phyloP scores from a whole-genome alignment of 371 early-diverging fungal genomes.

The Blakeslea trispora region DNA sequence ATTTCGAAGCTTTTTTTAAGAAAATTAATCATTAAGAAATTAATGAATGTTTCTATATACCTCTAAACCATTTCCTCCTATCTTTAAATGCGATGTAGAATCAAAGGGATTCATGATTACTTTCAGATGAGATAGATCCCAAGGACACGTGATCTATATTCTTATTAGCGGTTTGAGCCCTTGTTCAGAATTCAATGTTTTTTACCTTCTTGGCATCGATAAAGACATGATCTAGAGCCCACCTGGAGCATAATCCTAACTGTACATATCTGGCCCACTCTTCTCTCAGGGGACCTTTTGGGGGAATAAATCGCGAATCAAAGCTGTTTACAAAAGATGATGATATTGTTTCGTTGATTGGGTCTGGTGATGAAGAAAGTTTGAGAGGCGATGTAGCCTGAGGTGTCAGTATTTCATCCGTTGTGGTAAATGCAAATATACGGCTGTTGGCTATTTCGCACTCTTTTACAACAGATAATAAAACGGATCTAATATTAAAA shows the following conservation, averaged over 20 bases:
- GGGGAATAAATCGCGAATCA: conserved; percentile 34
- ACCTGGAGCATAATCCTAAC: conserved; percentile 39
- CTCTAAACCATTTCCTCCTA: conserved; percentile 44
- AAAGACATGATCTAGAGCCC: conserved; percentile 48
- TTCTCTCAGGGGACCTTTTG: conserved; percentile 36
- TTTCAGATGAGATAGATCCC: conserved; percentile 33
- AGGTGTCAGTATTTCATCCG: conserved; percentile 11
- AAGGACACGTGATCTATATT: conserved; percentile 30
- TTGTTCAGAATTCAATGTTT: not conserved
- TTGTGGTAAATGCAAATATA: conserved; percentile 15
- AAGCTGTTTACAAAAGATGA: conserved; percentile 13
- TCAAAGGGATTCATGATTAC: conserved; percentile 52
- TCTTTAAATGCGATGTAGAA: conserved; percentile 45
- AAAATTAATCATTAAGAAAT: no score
- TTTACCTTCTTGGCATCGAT: conserved; percentile 26
- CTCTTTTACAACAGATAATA: conserved; percentile 33
- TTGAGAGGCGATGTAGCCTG: conserved; percentile 1
- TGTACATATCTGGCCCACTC: conserved; percentile 47
- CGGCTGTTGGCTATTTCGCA: conserved; percentile 35
- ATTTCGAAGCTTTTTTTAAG: conserved; percentile 51
- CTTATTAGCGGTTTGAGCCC: no score
- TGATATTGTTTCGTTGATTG: conserved; percentile 3
- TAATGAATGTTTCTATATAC: conserved; percentile 15
- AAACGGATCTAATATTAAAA: conserved; percentile 25
- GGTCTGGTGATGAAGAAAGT: conserved; percentile 1